phyloP scores from a whole-genome alignment of 176 grass and related monocot species.

The Avena eriantha region DNA sequence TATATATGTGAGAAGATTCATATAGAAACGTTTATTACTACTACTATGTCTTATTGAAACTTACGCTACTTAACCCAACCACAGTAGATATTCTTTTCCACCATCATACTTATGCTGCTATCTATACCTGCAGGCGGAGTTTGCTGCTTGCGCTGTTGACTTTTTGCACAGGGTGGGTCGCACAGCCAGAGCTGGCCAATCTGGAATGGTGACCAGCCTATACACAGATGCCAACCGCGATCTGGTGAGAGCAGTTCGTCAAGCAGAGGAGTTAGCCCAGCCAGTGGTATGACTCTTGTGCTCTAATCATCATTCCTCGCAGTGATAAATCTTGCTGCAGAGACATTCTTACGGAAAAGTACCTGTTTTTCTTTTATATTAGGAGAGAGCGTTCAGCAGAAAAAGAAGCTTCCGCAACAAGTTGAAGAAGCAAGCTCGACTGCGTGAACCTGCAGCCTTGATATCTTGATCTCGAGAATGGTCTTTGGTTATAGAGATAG shows the following conservation, averaged over 20 bases:
- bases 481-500: not conserved
- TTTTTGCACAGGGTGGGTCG: slow-evolving; percentile 97
- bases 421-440: slow-evolving; percentile 72
- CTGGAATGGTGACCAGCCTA: slow-evolving; percentile 88
- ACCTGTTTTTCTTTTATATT: slow-evolving; percentile 2
- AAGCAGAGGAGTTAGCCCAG: slow-evolving; percentile 70
- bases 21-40: not conserved
- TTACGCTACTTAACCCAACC: slow-evolving; percentile 3
- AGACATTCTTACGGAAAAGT: slow-evolving; percentile 5
- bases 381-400: slow-evolving; percentile 92
- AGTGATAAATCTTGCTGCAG: not conserved
- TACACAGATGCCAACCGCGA: slow-evolving; percentile 73
- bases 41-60: not conserved
- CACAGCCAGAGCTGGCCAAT: slow-evolving; percentile 86
- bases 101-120: slow-evolving; percentile 12
- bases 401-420: slow-evolving; percentile 99
- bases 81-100: not conserved
- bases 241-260: slow-evolving; percentile 79
- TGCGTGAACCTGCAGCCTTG: slow-evolving; percentile 23
- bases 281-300: slow-evolving; percentile 70
- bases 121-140: slow-evolving; percentile 70
- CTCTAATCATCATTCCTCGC: not conserved
- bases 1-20: not conserved
- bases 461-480: slow-evolving; percentile 16
- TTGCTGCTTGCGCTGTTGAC: slow-evolving; percentile 93